These are phyloP conservation scores for Phytophthora fragariae DNA, from an alignment of 352 stramenopile genomes.

Conservation along the genomic window DNA sequence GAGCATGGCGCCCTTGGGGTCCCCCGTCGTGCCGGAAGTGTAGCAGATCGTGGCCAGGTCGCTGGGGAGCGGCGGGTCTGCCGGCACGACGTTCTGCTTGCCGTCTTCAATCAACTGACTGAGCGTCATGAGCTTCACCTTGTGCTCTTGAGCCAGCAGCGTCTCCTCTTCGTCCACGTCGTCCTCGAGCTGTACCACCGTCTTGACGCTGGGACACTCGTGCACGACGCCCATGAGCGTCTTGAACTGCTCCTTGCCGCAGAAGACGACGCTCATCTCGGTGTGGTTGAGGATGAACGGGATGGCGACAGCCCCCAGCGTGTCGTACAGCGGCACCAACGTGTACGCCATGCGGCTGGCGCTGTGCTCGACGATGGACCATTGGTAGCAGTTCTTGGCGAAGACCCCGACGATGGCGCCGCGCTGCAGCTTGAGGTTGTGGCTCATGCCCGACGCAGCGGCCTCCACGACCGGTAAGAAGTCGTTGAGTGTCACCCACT, in stretches of 20 bases:
- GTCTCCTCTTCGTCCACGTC: slow-evolving; percentile 46
- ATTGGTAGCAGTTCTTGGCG: slow-evolving; percentile 76
- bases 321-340: slow-evolving; percentile 66
- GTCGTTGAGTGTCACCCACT: slow-evolving; percentile 65
- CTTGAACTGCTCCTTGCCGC: slow-evolving; percentile 58
- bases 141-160: slow-evolving; percentile 34
- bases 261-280: slow-evolving; percentile 73
- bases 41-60: slow-evolving; percentile 95
- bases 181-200: slow-evolving; percentile 59
- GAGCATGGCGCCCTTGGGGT: slow-evolving; percentile 74
- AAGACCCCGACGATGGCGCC: slow-evolving; percentile 72
- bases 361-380: slow-evolving; percentile 64
- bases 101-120: slow-evolving; percentile 41
- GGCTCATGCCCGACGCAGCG: slow-evolving; percentile 44
- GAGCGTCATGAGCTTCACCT: slow-evolving; percentile 49
- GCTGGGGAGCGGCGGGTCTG: slow-evolving; percentile 47
- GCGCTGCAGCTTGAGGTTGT: slow-evolving; percentile 40
- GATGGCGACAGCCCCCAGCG: slow-evolving; percentile 61
- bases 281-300: slow-evolving; percentile 82
- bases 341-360: slow-evolving; percentile 72
- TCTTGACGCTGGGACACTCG: slow-evolving; percentile 54
- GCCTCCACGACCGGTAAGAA: slow-evolving; percentile 55
- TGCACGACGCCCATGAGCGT: slow-evolving; percentile 56
- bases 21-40: slow-evolving; percentile 74
- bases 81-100: slow-evolving; percentile 50